A percentile compares a stretch with the other conserved stretches of the same genome.
Conservation (phyloP, 1,139 yeast species). For the Cylindricascospora bacillispora region DNA sequence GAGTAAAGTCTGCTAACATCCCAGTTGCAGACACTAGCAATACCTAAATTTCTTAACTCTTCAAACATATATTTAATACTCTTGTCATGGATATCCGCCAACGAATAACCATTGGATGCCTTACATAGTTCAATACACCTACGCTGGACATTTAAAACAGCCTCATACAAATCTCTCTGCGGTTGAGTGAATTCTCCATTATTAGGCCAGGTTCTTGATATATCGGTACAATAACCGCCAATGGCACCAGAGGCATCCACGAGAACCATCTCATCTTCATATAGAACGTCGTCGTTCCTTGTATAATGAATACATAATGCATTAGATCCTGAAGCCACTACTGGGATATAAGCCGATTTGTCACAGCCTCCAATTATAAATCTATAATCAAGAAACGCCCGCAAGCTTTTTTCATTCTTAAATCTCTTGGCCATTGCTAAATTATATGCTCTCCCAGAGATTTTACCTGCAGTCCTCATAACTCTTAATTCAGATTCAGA, state of each 20-base stretch:
- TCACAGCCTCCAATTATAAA: conserved; percentile 85
- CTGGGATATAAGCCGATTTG: conserved; percentile 83
- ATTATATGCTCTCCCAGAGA: conserved; percentile 74
- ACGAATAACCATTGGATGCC: conserved; percentile 34
- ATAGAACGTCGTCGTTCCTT: conserved; percentile 68
- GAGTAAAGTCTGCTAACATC: conserved; percentile 64
- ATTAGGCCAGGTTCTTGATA: conserved; percentile 94
- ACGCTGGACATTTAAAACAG: conserved; percentile 73
- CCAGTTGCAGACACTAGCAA: conserved; percentile 33
- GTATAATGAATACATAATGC: conserved; percentile 86
- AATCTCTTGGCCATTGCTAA: conserved; percentile 62
- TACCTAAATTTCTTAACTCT: conserved; percentile 66
- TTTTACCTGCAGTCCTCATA: conserved; percentile 72
- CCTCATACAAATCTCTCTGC: conserved; percentile 78
- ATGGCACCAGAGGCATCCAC: conserved; percentile 92
- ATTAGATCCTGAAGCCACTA: conserved; percentile 86
- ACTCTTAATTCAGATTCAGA: conserved; percentile 63
- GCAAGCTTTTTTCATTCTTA: conserved; percentile 61
- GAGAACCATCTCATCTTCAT: conserved; percentile 68
- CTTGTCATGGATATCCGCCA: conserved; percentile 66
- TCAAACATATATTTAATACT: conserved; percentile 46
- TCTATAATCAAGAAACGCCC: conserved; percentile 71
- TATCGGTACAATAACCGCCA: conserved; percentile 94
- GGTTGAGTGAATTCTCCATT: conserved; percentile 56
- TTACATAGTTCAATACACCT: conserved; percentile 57